Conservation (phyloP, 2,329 filamentous ascomycete species). For the Paecilomyces dactylethromorphus region DNA sequence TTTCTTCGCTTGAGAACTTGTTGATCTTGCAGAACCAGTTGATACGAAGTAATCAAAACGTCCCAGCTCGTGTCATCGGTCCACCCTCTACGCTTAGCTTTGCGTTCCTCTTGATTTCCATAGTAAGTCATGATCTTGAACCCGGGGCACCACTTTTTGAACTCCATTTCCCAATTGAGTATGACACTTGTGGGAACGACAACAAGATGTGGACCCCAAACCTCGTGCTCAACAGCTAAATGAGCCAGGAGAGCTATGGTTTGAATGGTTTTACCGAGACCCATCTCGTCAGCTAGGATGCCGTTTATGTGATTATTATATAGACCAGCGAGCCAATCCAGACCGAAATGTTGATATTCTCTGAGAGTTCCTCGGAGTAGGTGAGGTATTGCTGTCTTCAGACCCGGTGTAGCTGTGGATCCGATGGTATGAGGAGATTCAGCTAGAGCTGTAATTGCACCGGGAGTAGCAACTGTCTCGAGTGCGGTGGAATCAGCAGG, state of each 20-base stretch:
- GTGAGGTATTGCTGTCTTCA: slow-evolving; percentile 69
- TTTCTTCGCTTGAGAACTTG: slow-evolving; percentile 84
- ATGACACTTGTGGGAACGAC: slow-evolving; percentile 97
- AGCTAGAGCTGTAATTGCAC: background rate
- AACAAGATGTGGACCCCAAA: slow-evolving; percentile 94
- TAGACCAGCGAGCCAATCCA: slow-evolving; percentile 92
- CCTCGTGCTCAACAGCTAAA: slow-evolving; percentile 77
- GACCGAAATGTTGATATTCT: slow-evolving; percentile 93
- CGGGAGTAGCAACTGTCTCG: background rate
- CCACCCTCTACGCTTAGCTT: slow-evolving; percentile 87
- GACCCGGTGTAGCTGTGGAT: slow-evolving; percentile 29
- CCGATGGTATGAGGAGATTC: slow-evolving; percentile 11
- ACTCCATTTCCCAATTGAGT: slow-evolving; percentile 99
- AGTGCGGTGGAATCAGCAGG: slow-evolving; percentile 10
- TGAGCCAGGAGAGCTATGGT: slow-evolving; percentile 92
- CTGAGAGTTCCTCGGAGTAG: slow-evolving; percentile 81
- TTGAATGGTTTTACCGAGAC: slow-evolving; percentile 95
- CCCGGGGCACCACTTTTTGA: slow-evolving; percentile 95
- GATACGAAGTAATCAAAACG: slow-evolving; percentile 95
- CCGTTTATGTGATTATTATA: slow-evolving; percentile 92
- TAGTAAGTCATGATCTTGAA: slow-evolving; percentile 99
- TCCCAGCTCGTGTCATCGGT: slow-evolving; percentile 91
- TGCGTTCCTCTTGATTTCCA: slow-evolving; percentile 85
- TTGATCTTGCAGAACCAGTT: slow-evolving; percentile 89
- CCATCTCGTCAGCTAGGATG: slow-evolving; percentile 97